Base-by-base conservation (phyloP, 1,284 basidiomycete genomes). In the Veloporphyrellus conicus region DNA sequence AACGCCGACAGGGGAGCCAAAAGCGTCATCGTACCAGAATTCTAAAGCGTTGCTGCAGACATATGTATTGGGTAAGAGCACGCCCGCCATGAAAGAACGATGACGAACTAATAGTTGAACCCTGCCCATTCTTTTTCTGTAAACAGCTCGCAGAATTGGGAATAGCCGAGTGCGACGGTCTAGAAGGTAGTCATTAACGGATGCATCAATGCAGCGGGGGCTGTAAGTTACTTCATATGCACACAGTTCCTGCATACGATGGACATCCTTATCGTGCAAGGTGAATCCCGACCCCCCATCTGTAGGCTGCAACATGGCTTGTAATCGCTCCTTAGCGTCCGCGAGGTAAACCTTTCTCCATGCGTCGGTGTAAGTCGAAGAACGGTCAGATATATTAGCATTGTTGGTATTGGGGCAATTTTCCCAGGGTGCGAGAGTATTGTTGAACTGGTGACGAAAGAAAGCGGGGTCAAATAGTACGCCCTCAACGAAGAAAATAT, bases 121-220 rank as follows among this genome's bases (percentile, higher is more conserved):
- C 89, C 90, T 57, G 86, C 78, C 85, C 91, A 93, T 65, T 96
- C 93, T 39, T 90, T 84, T 60, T 87, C 75, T 0, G 88, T 92
- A 68, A 97, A 97, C 1, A 97, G 72, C 43, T 81, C 79, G 59
- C 94, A 97, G 69, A 95, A 96, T 55, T 82, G 84, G 25, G 87
- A 91, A 61, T 88, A 93, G 3, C 93, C 93, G 14, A 95, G 75
- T 0, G 91, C 87, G 33, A 93, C 90, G 3, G 93, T 95, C 84
- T 91, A 28, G 4, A 12, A 32, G 22, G 7, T 11, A 14, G 31
- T 41, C 29, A 33, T 53, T 33, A 55, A 42, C 15, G 11, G 12
- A 41, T 7, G 29, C 9, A 22, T 3, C n/a, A n/a, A n/a, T 28
- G 15, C 1, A 3, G 2, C 1, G 8, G 23, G 14, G 14, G 3